Evolutionary conservation across 2,329 filamentous ascomycete genomes (phyloP), one percentile per base, ranked within the genome.

Genomic region (Fusarium anguioides): DNA sequence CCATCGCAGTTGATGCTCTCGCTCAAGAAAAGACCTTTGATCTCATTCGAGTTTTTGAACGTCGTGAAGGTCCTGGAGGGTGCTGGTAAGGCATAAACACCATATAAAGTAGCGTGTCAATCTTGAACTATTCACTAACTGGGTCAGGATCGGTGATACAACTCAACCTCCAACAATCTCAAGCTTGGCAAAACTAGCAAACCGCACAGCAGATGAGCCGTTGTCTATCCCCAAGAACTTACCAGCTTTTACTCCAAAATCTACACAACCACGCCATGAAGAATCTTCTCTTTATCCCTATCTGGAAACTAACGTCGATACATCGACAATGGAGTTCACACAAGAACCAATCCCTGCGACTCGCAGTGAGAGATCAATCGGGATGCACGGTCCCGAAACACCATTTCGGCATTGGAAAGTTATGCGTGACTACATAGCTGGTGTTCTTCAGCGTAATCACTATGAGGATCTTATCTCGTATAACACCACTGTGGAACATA

Each of bases 261-360:
- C 77, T 14, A 59, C 72, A 3, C 80, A 81, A 56, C 80, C 82
- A 18, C 83, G 86, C 4, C 88, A 84, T 69, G 76, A 80, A 14
- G 86, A 89, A 60, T 86, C 87, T 0, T 85, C 85, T 1, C 81
- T 90, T 18, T 90, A 90, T 66, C 85, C 86, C 0, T 83, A 85
- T 20, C 77, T 91, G n/a, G 86, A 91, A 71, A 91, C 87, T 4
- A 91, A 91, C 64, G 84, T 91, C 40, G 83, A 86, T 63, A 79
- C 80, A 8, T 71, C 82, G 3, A 80, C 86, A 1, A 91, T 91
- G 89, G 80, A 83, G 17, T 91, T 86, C 73, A 84, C 82, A 1
- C 81, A 86, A 60, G 86, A 89, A 52, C 78, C 81, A 0, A 86
- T 89, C 15, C 82, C 86, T 0, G 72, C 74, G 1, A 69, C 72